Evolutionary conservation across 2,329 filamentous ascomycete species (phyloP), one percentile per base, ranked within the genome.

Genomic region (Hyphodiscus sp.): DNA sequence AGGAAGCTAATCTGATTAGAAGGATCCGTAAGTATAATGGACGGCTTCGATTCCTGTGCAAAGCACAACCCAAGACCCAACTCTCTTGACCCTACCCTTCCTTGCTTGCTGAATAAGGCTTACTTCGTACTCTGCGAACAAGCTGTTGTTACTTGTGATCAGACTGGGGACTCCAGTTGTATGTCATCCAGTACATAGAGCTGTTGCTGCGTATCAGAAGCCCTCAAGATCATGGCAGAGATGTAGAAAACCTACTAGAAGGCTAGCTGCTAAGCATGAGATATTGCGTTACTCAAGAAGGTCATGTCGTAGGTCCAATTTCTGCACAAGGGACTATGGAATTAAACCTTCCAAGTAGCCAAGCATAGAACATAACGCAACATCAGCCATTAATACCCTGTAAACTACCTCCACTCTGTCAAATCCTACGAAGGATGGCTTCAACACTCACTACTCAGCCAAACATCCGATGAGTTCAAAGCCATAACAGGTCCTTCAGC

Each of bases 291-390:
- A 58, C 51, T n/a, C 52, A 56, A 20, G 50, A 48, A n/a, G 50
- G 56, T 13, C 52, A 55, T 47, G 49, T 52, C 30, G 50, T 51
- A 50, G 54, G 57, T 41, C 52, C 56, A 19, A 57, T 52, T 29
- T 60, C 55, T 47, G 54, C 52, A 16, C 55, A 57, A 45, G 58
- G 54, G 11, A 46, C 52, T 13, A 57, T 58, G 53, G 55, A 60
- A 51, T 46, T 54, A 50, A 59, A 57, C 26, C 23, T 54, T 23
- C 51, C 53, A 38, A 26, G 23, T 26, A 26, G 8, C 8, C 33
- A 38, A 13, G 5, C 11, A 38, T 13, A 38, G 11, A 38, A 38
- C 11, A 38, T 38, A 4, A 10, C 16, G 5, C 16, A 15, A 38
- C 11, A 13, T 38, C 33, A 6, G 11, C 33, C 33, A 38, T 26